Evolutionary conservation across 768 basidiomycete species (phyloP).

Genomic region (Boletus bicolor): DNA sequence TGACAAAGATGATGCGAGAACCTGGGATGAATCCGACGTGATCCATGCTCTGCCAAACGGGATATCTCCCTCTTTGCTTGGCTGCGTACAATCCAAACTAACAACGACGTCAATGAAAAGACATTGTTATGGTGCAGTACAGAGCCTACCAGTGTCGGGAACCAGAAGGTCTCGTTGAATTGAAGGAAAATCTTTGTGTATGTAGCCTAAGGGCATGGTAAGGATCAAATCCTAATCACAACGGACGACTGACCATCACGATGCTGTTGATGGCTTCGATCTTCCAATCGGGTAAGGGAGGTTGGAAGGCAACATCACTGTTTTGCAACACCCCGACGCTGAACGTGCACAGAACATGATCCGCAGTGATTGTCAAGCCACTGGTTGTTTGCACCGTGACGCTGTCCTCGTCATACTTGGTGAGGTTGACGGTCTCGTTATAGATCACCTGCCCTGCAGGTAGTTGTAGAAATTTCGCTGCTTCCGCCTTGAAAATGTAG

Average conservation of each 20-base stretch:
- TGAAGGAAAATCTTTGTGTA: slow-evolving; percentile 70
- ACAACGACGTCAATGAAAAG: background rate
- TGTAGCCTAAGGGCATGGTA: slow-evolving; percentile 36
- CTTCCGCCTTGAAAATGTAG: slow-evolving; percentile 54
- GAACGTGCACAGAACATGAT: slow-evolving; percentile 66
- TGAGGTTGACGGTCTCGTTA: slow-evolving; percentile 47
- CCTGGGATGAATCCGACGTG: slow-evolving; percentile 55
- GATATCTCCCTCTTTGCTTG: slow-evolving; percentile 53
- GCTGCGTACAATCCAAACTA: slow-evolving; percentile 54
- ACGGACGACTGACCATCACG: slow-evolving; percentile 43
- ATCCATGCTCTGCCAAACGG: slow-evolving; percentile 67
- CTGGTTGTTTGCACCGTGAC: slow-evolving; percentile 47
- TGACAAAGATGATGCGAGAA: slow-evolving; percentile 43
- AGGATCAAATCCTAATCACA: background rate
- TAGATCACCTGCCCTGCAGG: slow-evolving; percentile 41
- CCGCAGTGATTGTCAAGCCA: slow-evolving; percentile 44
- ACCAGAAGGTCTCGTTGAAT: slow-evolving; percentile 61
- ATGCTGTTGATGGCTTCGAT: slow-evolving; percentile 61
- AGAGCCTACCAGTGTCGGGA: slow-evolving; percentile 38
- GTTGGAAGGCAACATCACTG: slow-evolving; percentile 54
- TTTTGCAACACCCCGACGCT: slow-evolving; percentile 69
- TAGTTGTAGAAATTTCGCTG: slow-evolving; percentile 46
- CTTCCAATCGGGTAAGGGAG: slow-evolving; percentile 57
- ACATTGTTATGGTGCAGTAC: background rate
- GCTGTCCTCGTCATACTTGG: slow-evolving; percentile 43